phyloP scores from a whole-genome alignment of 2,329 filamentous ascomycete species.

The Clarireedia homoeocarpa region DNA sequence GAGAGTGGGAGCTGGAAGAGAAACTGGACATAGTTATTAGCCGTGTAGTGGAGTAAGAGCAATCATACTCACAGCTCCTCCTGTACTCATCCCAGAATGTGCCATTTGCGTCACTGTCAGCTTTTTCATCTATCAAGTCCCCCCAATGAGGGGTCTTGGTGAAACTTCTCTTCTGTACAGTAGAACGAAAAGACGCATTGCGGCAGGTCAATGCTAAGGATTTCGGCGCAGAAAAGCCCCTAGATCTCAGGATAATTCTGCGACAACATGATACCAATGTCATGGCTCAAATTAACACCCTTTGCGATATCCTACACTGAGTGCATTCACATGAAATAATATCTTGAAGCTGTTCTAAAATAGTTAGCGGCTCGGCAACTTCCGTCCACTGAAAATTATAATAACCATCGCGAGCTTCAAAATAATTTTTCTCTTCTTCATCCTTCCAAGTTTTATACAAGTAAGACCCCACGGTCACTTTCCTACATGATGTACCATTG shows the following conservation, averaged over 20 bases:
- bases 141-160: slow-evolving; percentile 4
- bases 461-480: slow-evolving; percentile 49
- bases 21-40: slow-evolving; percentile 9
- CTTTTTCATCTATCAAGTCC: not conserved
- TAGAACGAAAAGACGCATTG: not conserved
- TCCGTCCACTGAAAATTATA: slow-evolving; percentile 15
- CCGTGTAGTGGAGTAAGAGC: not conserved
- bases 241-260: not conserved
- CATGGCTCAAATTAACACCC: slow-evolving; percentile 16
- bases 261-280: slow-evolving; percentile 12
- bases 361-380: slow-evolving; percentile 17
- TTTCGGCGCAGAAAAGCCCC: not conserved
- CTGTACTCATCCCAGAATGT: slow-evolving; percentile 24
- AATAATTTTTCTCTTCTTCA: slow-evolving; percentile 53
- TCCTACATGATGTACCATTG: slow-evolving; percentile 4
- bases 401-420: slow-evolving; percentile 29
- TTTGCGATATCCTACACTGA: not conserved
- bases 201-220: not conserved
- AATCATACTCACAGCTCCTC: slow-evolving; percentile 16
- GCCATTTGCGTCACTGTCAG: slow-evolving; percentile 2
- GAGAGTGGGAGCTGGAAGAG: slow-evolving; percentile 11
- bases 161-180: slow-evolving; percentile 10
- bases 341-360: slow-evolving; percentile 19
- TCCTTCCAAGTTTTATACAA: slow-evolving; percentile 99
- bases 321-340: not conserved